A percentile compares a stretch with the other conserved stretches of the same genome.
Conservation (phyloP, 2,329 filamentous ascomycete species). For the Tolypocladium pustulatum region DNA sequence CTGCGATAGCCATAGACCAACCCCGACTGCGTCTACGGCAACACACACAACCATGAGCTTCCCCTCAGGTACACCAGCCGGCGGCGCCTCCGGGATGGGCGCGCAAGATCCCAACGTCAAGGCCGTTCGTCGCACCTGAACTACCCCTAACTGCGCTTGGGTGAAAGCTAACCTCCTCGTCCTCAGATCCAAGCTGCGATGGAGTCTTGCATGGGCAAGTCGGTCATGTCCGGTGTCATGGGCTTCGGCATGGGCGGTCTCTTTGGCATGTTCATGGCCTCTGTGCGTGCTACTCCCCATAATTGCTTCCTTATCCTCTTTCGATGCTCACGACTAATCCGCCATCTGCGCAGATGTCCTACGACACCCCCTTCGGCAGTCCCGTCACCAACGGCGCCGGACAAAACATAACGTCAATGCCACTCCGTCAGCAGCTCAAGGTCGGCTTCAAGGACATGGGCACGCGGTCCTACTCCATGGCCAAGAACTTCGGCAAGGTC, state of each 20-base stretch:
- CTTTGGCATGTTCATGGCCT: conserved; percentile 97
- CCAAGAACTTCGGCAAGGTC: conserved; percentile 91
- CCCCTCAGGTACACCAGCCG: conserved; percentile 18
- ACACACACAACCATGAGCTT: conserved; percentile 25
- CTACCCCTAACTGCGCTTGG: background rate
- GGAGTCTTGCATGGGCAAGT: conserved; percentile 88
- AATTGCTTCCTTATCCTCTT: background rate
- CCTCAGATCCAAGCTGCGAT: conserved; percentile 68
- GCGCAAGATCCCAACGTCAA: conserved; percentile 43
- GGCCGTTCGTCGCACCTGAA: conserved; percentile 19
- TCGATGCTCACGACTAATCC: background rate
- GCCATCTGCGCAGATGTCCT: conserved; percentile 64
- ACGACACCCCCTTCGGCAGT: conserved; percentile 77
- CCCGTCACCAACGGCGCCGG: conserved; percentile 25
- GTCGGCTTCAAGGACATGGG: conserved; percentile 95
- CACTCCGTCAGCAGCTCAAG: conserved; percentile 72
- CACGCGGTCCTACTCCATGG: conserved; percentile 65
- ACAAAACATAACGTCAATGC: conserved; percentile 47
- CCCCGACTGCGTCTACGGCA: background rate
- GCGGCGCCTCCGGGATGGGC: conserved; percentile 11
- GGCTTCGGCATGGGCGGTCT: conserved; percentile 89
- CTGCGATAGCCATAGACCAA: background rate
- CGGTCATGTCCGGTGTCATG: conserved; percentile 80
- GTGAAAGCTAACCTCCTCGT: background rate
- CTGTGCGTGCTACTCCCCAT: conserved; percentile 43